Evolutionary conservation across 495 filamentous ascomycete species (phyloP).

Genomic region (Lentithecium fluviatile): DNA sequence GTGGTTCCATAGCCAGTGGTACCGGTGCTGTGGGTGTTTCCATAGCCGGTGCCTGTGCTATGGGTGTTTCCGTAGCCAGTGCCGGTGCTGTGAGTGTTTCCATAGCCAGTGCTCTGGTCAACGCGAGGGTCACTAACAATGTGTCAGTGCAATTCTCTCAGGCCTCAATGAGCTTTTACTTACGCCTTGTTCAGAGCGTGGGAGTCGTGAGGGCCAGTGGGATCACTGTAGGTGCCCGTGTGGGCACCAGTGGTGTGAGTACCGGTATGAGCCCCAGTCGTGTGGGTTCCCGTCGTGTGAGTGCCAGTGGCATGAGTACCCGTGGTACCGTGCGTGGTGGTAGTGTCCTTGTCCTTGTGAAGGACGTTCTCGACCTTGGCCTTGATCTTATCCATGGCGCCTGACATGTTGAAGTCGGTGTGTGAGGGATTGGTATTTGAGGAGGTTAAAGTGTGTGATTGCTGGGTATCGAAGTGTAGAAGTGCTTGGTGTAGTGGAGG

Average conservation of each 20-base stretch:
- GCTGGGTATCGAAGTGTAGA: background rate
- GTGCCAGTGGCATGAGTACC: conserved; percentile 11
- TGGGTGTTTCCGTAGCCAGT: conserved; percentile 25
- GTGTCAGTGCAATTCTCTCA: background rate
- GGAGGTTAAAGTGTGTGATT: background rate
- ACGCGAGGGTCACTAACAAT: conserved; percentile 46
- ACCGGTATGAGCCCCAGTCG: conserved; percentile 14
- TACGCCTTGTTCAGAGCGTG: background rate
- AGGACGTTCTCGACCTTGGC: conserved; percentile 31
- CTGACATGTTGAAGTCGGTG: conserved; percentile 8
- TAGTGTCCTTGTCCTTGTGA: conserved; percentile 26
- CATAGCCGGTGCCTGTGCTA: conserved; percentile 35
- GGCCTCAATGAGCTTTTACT: background rate
- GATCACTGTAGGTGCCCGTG: conserved; percentile 7
- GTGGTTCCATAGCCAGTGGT: background rate
- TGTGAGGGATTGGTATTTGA: background rate
- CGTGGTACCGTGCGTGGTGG: conserved; percentile 9
- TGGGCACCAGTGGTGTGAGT: background rate
- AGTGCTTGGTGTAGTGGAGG: conserved; percentile 1
- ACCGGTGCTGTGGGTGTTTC: conserved; percentile 12
- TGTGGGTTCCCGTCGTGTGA: conserved; percentile 7
- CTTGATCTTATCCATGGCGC: conserved; percentile 33
- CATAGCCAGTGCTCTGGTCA: conserved; percentile 46
- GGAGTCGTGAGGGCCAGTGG: conserved; percentile 8
- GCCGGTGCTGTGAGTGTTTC: conserved; percentile 24